Percentiles rank a stretch among this genome's conserved stretches.
Evolutionary conservation across 2,329 filamentous ascomycete species (phyloP).

Genomic region (Neonectria neomacrospora): DNA sequence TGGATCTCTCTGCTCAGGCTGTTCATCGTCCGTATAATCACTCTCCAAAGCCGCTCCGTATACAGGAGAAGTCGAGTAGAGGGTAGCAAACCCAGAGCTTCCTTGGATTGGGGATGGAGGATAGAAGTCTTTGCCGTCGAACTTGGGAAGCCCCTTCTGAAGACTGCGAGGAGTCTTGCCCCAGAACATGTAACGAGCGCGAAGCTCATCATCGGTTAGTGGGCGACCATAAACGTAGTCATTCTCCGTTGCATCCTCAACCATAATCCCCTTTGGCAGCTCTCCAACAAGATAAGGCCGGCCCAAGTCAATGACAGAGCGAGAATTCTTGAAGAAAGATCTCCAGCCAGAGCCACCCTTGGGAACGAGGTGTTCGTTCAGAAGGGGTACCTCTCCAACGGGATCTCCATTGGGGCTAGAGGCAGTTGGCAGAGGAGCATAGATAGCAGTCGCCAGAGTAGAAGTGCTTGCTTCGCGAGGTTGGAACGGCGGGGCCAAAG

Average conservation of each 20-base stretch:
- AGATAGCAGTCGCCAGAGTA: slow-evolving; percentile 25
- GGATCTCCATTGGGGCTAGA: slow-evolving; percentile 6
- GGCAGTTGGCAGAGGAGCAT: slow-evolving; percentile 19
- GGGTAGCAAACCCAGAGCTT: slow-evolving; percentile 25
- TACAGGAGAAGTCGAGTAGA: not conserved
- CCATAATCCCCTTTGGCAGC: slow-evolving; percentile 57
- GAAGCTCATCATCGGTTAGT: slow-evolving; percentile 68
- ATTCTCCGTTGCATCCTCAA: slow-evolving; percentile 54
- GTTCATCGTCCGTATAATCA: not conserved
- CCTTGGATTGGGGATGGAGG: slow-evolving; percentile 64
- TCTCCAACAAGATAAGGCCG: slow-evolving; percentile 66
- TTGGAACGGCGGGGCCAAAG: slow-evolving; percentile 61
- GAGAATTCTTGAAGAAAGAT: slow-evolving; percentile 36
- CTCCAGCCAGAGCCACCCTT: slow-evolving; percentile 36
- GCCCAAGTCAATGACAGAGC: slow-evolving; percentile 26
- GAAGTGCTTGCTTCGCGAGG: slow-evolving; percentile 49
- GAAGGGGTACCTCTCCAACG: not conserved
- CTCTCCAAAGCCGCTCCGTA: not conserved
- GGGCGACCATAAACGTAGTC: slow-evolving; percentile 67
- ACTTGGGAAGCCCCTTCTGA: slow-evolving; percentile 67
- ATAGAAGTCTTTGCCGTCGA: slow-evolving; percentile 73
- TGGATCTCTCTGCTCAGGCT: slow-evolving; percentile 28
- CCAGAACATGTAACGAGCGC: slow-evolving; percentile 70
- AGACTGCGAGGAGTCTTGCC: slow-evolving; percentile 63
- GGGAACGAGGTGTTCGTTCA: slow-evolving; percentile 22